Evolutionary conservation across 352 stramenopile genomes (phyloP).

Genomic region (Globisporangium nagaii): DNA sequence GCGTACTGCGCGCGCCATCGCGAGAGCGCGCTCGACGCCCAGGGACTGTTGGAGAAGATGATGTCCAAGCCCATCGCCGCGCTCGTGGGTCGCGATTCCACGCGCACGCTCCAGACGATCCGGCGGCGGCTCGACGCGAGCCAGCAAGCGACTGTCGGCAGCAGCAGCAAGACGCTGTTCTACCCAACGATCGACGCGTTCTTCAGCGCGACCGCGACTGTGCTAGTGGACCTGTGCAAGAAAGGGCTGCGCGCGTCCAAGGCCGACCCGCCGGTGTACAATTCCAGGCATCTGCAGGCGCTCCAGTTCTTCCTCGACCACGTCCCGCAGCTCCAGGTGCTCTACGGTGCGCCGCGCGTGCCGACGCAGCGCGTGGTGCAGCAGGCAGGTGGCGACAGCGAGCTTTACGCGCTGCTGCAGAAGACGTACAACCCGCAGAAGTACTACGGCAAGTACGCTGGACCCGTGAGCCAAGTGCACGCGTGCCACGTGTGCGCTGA

Average conservation of each 20-base stretch:
- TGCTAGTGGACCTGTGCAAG: conserved; percentile 49
- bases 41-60: conserved; percentile 43
- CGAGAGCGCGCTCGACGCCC: conserved; percentile 28
- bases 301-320: conserved; percentile 66
- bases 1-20: conserved; percentile 69
- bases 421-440: conserved; percentile 46
- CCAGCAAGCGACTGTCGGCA: not conserved
- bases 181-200: conserved; percentile 35
- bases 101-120: conserved; percentile 36
- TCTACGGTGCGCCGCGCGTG: conserved; percentile 30
- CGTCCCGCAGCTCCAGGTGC: conserved; percentile 52
- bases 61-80: conserved; percentile 42
- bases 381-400: conserved; percentile 28
- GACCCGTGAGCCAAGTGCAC: conserved; percentile 49
- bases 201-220: conserved; percentile 28
- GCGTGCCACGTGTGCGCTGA: conserved; percentile 61
- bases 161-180: not conserved
- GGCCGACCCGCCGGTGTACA: conserved; percentile 43
- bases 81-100: conserved; percentile 46
- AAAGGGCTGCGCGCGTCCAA: conserved; percentile 45
- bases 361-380: conserved; percentile 19
- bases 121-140: conserved; percentile 30
- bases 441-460: conserved; percentile 50
- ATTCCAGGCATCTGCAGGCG: conserved; percentile 55
- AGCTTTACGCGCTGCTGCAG: conserved; percentile 45